Percentiles rank a stretch among this genome's conserved stretches.
phyloP scores from a whole-genome alignment of 164 flowering plant species.

The Annona cherimola region DNA sequence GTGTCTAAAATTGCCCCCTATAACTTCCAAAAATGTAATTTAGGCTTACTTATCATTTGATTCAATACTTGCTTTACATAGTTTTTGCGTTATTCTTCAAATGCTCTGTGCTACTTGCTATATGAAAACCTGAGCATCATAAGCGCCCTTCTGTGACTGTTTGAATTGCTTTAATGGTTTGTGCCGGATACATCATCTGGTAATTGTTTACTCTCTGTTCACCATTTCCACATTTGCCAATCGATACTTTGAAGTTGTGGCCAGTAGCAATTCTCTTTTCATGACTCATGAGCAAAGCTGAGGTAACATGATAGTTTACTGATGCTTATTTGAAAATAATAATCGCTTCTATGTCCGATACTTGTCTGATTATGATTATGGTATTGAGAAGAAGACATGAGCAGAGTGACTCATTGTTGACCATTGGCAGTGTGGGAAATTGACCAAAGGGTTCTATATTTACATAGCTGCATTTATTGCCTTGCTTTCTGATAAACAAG shows the following conservation, averaged over 20 bases:
- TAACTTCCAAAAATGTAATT: too few species aligned
- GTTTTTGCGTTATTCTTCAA: too few species aligned
- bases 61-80: too few species aligned
- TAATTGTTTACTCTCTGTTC: background rate
- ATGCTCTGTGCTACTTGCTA: background rate
- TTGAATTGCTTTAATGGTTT: background rate
- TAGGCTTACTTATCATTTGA: too few species aligned
- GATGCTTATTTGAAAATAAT: too few species aligned
- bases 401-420: background rate
- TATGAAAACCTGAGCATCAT: background rate
- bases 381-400: background rate
- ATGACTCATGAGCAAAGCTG: too few species aligned
- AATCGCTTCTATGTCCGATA: too few species aligned
- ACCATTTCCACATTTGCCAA: background rate
- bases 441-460: background rate
- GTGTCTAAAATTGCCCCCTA: too few species aligned
- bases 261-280: background rate
- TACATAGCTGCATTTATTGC: background rate
- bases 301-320: background rate
- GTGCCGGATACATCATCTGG: background rate
- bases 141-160: background rate
- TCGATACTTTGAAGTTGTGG: too few species aligned
- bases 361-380: too few species aligned
- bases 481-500: background rate
- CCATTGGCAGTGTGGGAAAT: background rate